phyloP scores from a whole-genome alignment of 805 yeast genomes.

The Candida adriatica region DNA sequence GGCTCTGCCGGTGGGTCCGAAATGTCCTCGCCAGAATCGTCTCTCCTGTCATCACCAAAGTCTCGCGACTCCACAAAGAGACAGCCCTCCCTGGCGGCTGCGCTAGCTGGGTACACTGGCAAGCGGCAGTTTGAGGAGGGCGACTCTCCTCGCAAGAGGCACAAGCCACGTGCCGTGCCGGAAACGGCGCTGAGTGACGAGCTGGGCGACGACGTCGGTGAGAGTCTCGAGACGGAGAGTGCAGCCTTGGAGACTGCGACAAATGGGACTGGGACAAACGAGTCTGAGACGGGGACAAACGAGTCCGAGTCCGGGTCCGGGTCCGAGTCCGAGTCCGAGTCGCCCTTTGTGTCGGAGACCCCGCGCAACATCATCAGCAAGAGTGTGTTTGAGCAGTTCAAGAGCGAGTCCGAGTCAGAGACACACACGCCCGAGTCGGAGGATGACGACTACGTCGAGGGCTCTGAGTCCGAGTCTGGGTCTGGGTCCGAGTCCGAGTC shows the following conservation, averaged over 20 bases:
- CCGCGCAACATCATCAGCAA: constrained; percentile 18
- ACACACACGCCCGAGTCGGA: constrained; percentile 13
- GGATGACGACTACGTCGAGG: constrained; percentile 1
- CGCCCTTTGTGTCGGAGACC: constrained; percentile 7
- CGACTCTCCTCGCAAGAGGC: constrained; percentile 33
- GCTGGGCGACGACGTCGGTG: background rate
- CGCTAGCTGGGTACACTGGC: constrained; percentile 22
- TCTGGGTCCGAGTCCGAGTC: background rate
- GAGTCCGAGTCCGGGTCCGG: constrained; percentile 15
- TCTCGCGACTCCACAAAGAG: too few species aligned
- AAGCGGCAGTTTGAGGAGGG: constrained; percentile 11
- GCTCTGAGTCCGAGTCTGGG: background rate
- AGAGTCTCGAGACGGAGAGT: background rate
- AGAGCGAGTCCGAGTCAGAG: constrained; percentile 21
- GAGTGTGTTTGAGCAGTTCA: constrained; percentile 18
- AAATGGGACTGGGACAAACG: background rate
- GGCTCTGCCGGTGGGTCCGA: too few species aligned
- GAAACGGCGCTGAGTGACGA: constrained; percentile 12
- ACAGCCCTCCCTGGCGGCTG: constrained; percentile 21
- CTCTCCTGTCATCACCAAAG: too few species aligned
- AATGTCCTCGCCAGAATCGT: too few species aligned
- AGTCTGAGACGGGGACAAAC: constrained; percentile 4
- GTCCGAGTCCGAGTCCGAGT: constrained; percentile 3
- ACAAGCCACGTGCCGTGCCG: constrained; percentile 12
- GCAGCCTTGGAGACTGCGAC: background rate